Base-by-base conservation (phyloP, 345 rosid genomes). In the Boechera divaricarpa region DNA sequence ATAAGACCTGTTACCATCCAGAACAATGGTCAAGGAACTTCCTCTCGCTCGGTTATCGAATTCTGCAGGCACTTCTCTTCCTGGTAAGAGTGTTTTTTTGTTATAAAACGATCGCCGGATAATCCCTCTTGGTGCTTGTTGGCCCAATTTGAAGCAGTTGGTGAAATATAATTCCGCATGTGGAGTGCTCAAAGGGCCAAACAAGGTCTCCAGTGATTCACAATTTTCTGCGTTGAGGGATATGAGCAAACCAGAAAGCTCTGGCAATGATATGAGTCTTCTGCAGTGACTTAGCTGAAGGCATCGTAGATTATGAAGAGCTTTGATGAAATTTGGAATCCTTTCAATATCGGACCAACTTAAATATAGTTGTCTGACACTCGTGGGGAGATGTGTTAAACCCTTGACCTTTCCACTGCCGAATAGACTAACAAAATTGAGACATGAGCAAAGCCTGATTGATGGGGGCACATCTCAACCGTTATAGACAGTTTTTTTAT, bases 181-280 rank as follows among this genome's bases (percentile, higher is more conserved):
- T 21, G 35, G 9, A 24, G 15, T 21, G 45, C 18, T 18, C 0
- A 51, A 33, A 33, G 45, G 45, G 15, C 2, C 1, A 32, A 0
- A 18, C 5, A 67, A 4, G 0, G 21, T 67, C 49, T 52, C 36
- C 0, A 67, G 7, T 21, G 61, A 68, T 18, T 49, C 33, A 67
- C 71, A 4, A 16, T 67, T 2, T 0, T 1, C 1, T 18, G 59
- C 71, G 0, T 0, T 0, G 10, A 49, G 4, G 2, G 0, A 5
- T 0, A 0, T 0, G 45, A 67, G 45, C 2, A 32, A 51, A 32
- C 6, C 0, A 32, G 71, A 59, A 45, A 67, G 71, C 58, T 67
- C n/a, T 67, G 71, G 58, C 21, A 67, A 21, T 51, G 71, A 67
- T 49, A 1, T 0, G 4, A 67, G 71, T 49, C 7, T 33, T 33